Percentiles rank a stretch among this genome's conserved stretches.
Conservation (phyloP, 2,329 filamentous ascomycete species). For the Penicillium verrucosum region DNA sequence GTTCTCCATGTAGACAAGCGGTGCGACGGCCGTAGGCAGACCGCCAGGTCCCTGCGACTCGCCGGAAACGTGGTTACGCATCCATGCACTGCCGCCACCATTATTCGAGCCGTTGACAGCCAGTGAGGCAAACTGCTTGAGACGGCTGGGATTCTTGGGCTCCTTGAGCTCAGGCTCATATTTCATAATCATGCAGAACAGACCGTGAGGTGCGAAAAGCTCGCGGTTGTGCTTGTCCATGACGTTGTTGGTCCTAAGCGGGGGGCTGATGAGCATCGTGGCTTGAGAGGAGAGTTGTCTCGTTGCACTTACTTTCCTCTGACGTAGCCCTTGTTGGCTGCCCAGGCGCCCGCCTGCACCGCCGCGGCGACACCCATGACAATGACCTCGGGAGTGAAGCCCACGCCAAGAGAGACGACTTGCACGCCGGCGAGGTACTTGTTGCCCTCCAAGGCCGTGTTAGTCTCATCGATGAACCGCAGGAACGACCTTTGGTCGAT, state of each 20-base stretch:
- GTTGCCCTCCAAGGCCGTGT: constrained; percentile 36
- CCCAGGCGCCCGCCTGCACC: constrained; percentile 27
- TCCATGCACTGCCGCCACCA: neutral
- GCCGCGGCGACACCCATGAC: constrained; percentile 40
- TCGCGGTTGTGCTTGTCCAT: neutral
- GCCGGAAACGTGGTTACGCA: neutral
- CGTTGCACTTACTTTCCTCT: constrained; percentile 2
- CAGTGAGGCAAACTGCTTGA: neutral
- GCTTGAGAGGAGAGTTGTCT: neutral
- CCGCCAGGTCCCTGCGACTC: neutral
- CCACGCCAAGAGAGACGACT: constrained; percentile 30
- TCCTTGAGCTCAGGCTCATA: neutral
- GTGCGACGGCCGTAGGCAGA: neutral
- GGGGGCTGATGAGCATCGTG: neutral
- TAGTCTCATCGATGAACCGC: constrained; percentile 26
- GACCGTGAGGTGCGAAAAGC: neutral
- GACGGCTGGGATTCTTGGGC: neutral
- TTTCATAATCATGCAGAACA: neutral
- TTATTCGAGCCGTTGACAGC: neutral
- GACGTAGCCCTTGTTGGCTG: constrained; percentile 34
- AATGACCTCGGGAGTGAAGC: constrained; percentile 1
- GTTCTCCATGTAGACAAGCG: neutral
- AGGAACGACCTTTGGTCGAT: constrained; percentile 20
- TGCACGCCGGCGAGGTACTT: constrained; percentile 39
- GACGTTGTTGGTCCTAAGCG: neutral